These are phyloP conservation scores for Candida khao-thaluensis DNA, from an alignment of 805 yeast species.

Conservation along the genomic window DNA sequence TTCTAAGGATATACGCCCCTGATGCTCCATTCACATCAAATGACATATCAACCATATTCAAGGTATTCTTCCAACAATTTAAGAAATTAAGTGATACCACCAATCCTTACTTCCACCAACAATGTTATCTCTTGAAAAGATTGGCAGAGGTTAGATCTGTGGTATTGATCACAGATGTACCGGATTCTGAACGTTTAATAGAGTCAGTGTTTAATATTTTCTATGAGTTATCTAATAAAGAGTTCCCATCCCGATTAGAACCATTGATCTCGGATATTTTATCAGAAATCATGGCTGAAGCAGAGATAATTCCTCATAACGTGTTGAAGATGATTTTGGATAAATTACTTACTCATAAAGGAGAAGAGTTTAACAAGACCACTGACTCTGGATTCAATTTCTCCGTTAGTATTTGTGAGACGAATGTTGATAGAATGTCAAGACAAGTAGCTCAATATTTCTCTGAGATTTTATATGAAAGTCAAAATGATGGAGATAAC, in stretches of 20 bases:
- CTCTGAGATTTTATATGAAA: conserved; percentile 67
- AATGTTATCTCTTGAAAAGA: conserved; percentile 61
- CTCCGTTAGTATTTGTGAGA: conserved; percentile 64
- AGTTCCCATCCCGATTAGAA: conserved; percentile 54
- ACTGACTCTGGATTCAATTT: conserved; percentile 63
- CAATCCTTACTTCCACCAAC: conserved; percentile 61
- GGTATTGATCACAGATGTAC: conserved; percentile 72
- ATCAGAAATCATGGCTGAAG: conserved; percentile 71
- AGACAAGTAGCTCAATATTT: conserved; percentile 76
- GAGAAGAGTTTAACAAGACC: conserved; percentile 14
- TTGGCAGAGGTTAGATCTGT: conserved; percentile 75
- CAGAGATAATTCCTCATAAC: conserved; percentile 57
- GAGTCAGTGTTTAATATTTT: conserved; percentile 58
- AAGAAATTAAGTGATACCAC: conserved; percentile 52
- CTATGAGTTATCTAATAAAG: conserved; percentile 49
- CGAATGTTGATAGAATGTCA: conserved; percentile 70
- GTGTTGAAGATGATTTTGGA: conserved; percentile 65
- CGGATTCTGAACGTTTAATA: conserved; percentile 56
- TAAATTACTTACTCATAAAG: conserved; percentile 46
- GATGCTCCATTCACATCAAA: conserved; percentile 79
- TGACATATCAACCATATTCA: conserved; percentile 64
- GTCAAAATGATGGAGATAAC: conserved; percentile 23
- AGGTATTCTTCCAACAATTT: conserved; percentile 63
- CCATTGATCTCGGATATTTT: conserved; percentile 68
- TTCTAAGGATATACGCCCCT: conserved; percentile 79